phyloP scores from a whole-genome alignment of 805 yeast species.

The Monosporozyma servazzii region DNA sequence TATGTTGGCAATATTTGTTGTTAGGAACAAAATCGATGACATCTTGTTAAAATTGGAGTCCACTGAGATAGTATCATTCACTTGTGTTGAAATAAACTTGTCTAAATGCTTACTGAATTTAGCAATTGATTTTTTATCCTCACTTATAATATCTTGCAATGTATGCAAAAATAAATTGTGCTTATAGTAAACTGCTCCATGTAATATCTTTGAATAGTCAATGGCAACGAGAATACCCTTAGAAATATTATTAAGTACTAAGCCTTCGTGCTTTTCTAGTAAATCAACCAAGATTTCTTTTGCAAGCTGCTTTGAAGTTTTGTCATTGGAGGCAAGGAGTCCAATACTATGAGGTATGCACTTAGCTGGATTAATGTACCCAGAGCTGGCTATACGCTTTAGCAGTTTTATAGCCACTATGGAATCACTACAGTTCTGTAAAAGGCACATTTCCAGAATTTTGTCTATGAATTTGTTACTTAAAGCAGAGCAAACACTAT shows the following conservation, averaged over 20 bases:
- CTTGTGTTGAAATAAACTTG: constrained; percentile 9
- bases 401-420: constrained; percentile 46
- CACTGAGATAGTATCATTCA: constrained; percentile 7
- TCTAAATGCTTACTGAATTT: constrained; percentile 13
- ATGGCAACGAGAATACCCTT: constrained; percentile 55
- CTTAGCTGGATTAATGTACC: constrained; percentile 66
- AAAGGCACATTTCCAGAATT: constrained; percentile 42
- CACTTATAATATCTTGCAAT: constrained; percentile 13
- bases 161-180: constrained; percentile 9
- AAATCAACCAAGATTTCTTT: constrained; percentile 44
- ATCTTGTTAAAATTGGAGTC: constrained; percentile 6
- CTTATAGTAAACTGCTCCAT: constrained; percentile 5
- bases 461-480: constrained; percentile 51
- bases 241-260: constrained; percentile 54
- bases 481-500: constrained; percentile 66
- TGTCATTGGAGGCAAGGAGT: constrained; percentile 45
- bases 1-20: constrained; percentile 15
- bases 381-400: constrained; percentile 48
- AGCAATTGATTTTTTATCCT: constrained; percentile 11
- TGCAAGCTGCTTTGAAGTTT: constrained; percentile 40
- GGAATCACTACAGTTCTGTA: constrained; percentile 39
- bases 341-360: constrained; percentile 66
- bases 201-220: constrained; percentile 26
- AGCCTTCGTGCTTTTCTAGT: constrained; percentile 58
- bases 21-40: constrained; percentile 15